Evolutionary conservation across 2,329 filamentous ascomycete genomes (phyloP).

Genomic region (Ceratocystiopsis sp.): DNA sequence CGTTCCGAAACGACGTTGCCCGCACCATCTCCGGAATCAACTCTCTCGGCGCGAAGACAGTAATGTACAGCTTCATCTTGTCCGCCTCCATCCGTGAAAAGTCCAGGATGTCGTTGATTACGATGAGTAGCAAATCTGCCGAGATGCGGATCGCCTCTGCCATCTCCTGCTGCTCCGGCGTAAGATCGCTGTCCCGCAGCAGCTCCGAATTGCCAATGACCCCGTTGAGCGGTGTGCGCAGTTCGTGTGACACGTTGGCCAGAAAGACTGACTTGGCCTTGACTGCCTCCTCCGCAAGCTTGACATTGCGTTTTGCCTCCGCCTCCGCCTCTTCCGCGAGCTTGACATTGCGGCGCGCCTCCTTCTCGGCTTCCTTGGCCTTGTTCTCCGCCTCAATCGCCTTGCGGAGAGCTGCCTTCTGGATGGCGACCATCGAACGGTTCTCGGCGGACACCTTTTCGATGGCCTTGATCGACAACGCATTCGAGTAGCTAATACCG

Average conservation of each 20-base stretch:
- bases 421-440: slow-evolving; percentile 58
- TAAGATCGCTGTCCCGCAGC: slow-evolving; percentile 56
- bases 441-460: slow-evolving; percentile 68
- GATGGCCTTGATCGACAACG: slow-evolving; percentile 49
- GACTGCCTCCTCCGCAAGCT: slow-evolving; percentile 66
- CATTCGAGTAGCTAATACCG: slow-evolving; percentile 53
- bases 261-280: slow-evolving; percentile 72
- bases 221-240: slow-evolving; percentile 69
- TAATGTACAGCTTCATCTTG: slow-evolving; percentile 65
- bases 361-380: slow-evolving; percentile 58
- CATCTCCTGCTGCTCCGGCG: slow-evolving; percentile 66
- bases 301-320: slow-evolving; percentile 61
- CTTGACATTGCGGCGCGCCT: slow-evolving; percentile 62
- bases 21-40: slow-evolving; percentile 51
- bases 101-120: slow-evolving; percentile 93
- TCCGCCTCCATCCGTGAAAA: slow-evolving; percentile 89
- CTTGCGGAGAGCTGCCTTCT: slow-evolving; percentile 56
- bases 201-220: slow-evolving; percentile 83
- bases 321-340: slow-evolving; percentile 68
- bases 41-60: slow-evolving; percentile 49
- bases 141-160: slow-evolving; percentile 76
- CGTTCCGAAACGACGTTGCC: slow-evolving; percentile 48
- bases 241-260: slow-evolving; percentile 65
- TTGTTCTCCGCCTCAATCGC: slow-evolving; percentile 59
- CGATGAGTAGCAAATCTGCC: slow-evolving; percentile 70